Evolutionary conservation across 164 flowering plant species (phyloP).

Genomic region (Liquidambar formosana): DNA sequence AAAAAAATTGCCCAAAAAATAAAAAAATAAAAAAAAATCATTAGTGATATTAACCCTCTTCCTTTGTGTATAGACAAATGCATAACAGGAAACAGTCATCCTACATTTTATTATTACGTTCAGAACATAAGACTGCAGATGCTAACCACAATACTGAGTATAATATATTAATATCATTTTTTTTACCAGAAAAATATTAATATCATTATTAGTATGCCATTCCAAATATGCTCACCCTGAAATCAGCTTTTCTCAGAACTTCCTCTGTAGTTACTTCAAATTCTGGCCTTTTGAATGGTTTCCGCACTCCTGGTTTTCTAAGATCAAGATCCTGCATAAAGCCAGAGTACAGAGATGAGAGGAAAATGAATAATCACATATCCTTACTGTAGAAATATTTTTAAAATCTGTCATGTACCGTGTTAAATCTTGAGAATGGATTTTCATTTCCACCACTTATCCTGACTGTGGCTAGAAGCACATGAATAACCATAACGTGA

Average conservation of each 20-base stretch:
- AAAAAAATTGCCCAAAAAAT: too few species aligned
- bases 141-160: not conserved
- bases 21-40: too few species aligned
- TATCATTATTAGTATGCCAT: not conserved
- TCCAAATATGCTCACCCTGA: conserved; percentile 53
- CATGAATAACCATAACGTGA: not conserved
- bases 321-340: conserved; percentile 76
- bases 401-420: not conserved
- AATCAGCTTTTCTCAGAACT: conserved; percentile 79
- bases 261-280: conserved; percentile 71
- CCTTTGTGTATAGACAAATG: too few species aligned
- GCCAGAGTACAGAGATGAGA: conserved; percentile 7
- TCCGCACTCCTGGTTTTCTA: conserved; percentile 48
- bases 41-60: too few species aligned
- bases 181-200: too few species aligned
- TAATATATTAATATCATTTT: too few species aligned
- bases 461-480: not conserved
- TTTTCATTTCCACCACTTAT: not conserved
- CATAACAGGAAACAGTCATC: not conserved
- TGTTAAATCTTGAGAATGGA: not conserved
- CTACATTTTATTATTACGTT: not conserved
- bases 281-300: conserved; percentile 33
- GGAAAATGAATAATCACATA: not conserved
- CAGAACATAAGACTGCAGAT: not conserved
- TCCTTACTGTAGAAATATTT: too few species aligned